Evolutionary conservation across 75 land plant genomes (phyloP), one percentile per base, ranked within the genome.

Genomic region (Chamaecyparis obtusa): DNA sequence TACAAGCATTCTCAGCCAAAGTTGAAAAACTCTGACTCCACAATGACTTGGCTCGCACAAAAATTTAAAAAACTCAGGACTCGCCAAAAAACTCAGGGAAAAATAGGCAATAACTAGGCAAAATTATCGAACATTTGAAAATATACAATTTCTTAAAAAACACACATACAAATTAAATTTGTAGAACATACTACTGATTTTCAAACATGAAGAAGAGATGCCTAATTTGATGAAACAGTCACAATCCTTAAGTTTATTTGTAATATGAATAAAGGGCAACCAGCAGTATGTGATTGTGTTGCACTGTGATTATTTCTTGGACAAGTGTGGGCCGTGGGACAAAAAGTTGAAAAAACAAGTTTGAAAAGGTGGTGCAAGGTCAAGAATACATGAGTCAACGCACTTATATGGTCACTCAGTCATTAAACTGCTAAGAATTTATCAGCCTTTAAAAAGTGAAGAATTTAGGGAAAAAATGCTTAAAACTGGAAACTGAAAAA

Each of bases 211-310:
- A 72, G 76, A 72, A 71, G 71, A 27, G 33, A 33, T 72, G 76
- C 76, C 36, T 72, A 72, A 32, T 72, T 72, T 33, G 15, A 13
- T 33, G 15, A 72, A 72, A 15, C 36, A 13, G 11, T 72, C 32
- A 72, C 76, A 32, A 33, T 10, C 13, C 76, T 72, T 33, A 72
- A 11, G 15, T 32, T 72, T 33, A 30, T 39, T 24, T 85, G 32
- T 35, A 86, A 87, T 48, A 33, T 86, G 84, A 35, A 87, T 30
- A 24, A 48, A 54, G 43, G 24, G 27, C 1, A 60, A 87, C 44
- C 88, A 57, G 33, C 19, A 37, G 35, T 30, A 44, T 15, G 10
- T 44, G 33, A 81, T 44, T 81, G 30, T 81, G 51, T 44, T 44
- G 83, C 30, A 44, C 24, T 41, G 16, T 24, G 44, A 21, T 44